Evolutionary conservation across 176 grass and related monocot genomes (phyloP), one percentile per base, ranked within the genome.

Genomic region (Avena insularis): DNA sequence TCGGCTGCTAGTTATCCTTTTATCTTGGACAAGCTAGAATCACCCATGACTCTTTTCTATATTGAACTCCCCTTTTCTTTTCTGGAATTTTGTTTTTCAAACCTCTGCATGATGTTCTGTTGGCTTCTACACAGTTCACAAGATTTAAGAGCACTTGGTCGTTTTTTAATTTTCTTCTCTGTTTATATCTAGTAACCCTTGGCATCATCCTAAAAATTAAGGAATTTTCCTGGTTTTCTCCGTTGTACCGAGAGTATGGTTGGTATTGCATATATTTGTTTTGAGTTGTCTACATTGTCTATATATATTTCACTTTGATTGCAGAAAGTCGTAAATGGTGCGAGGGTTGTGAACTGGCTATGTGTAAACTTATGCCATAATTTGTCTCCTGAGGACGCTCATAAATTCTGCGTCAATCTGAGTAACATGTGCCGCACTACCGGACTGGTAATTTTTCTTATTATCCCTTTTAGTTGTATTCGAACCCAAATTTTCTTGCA

Each of bases 251-350:
- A 7, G 43, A 71, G 43, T 60, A 33, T 51, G 6, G 20, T 83
- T 60, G 8, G 53, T 50, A 83, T 25, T 36, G 21, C 8, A 43
- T 36, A 12, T 50, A 13, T 75, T 54, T 80, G 12, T 61, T 48
- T 15, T 46, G 8, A 43, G 46, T 47, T 69, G 0, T 53, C 36
- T 10, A 58, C 55, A 56, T 65, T 71, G 31, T 33, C 20, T 46
- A 29, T 75, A 36, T 82, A 8, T 5, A 80, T 77, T 31, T 75
- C 70, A 36, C 74, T 87, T 76, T 71, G 57, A 55, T 53, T 50
- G n/a, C 82, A 91, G 90, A 68, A 77, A 82, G 90, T 91, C 4
- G n/a, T 91, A 20, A 5, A 88, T 76, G 86, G 90, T 4, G 86
- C 60, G 8, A 81, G 1, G n/a, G 8, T 91, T 8, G 15, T 12